Conservation (phyloP, 768 basidiomycete species). For the Boletus huronensis region DNA sequence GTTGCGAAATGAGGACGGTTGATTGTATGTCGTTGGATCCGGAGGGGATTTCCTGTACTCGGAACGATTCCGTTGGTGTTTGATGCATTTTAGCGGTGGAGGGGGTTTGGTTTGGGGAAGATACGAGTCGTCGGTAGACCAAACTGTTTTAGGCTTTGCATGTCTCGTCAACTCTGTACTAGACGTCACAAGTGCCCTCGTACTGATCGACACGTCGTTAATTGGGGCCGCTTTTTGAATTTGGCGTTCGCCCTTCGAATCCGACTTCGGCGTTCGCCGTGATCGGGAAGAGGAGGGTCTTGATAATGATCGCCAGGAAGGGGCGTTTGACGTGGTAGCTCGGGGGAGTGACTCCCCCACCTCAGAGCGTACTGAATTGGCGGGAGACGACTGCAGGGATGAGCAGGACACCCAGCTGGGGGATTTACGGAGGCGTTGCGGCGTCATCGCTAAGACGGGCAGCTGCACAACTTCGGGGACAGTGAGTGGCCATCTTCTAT, state of each 20-base stretch:
- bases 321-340: neutral
- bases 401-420: neutral
- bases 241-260: neutral
- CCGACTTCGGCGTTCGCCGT: neutral
- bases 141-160: neutral
- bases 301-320: neutral
- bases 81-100: conserved; percentile 8
- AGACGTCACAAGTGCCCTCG: neutral
- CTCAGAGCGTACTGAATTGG: neutral
- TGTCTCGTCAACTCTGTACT: neutral
- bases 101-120: conserved; percentile 23
- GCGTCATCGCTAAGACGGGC: neutral
- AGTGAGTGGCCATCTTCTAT: conserved; percentile 1
- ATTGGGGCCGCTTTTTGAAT: neutral
- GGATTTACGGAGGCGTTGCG: neutral
- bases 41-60: neutral
- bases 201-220: neutral
- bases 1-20: neutral
- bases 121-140: conserved; percentile 17
- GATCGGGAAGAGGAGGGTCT: neutral
- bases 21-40: neutral
- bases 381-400: neutral
- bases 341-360: neutral
- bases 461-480: neutral
- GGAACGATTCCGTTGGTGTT: conserved; percentile 13